Base-by-base conservation (phyloP, 306 rosid genomes). In the Biancaea sappan region DNA sequence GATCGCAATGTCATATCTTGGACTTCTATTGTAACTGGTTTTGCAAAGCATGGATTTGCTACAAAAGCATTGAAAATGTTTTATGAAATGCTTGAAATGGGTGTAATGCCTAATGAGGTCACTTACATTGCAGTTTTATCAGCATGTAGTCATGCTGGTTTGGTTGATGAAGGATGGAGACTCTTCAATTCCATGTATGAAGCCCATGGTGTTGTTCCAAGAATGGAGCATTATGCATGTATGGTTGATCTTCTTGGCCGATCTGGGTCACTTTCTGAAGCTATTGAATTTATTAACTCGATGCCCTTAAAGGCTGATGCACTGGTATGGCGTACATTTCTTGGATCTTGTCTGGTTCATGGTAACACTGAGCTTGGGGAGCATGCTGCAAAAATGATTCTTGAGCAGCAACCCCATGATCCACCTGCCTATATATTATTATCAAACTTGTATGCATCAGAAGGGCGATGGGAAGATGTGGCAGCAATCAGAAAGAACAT, bases 171-270 rank as follows among this genome's bases (percentile, higher is more conserved):
- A 76, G 91, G 89, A 53, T 83, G 88, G 91, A 81, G 80, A 73
- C 87, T 79, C 83, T 86, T 89, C 74, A 69, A 21, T 37, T 83
- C 88, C 65, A 84, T 89, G 94, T 64, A 64, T 32, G 11, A 46
- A 26, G 48, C 74, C 75, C 83, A 85, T 43, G 87, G 87, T 19
- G 53, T 89, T 60, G 77, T 75, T 29, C 89, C 91, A 7, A 81
- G 84, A 72, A 84, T 86, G 91, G 94, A 86, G 66, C 91, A 89
- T 74, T 89, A 83, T 65, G 88, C 94, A 11, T 89, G 91, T 22
- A 83, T 86, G 88, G 91, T 86, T 15, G 94, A 89, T 74, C 43
- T 85, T 82, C 86, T 89, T 21, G 85, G 91, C 14, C 85, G 91
- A 60, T 86, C 87, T 16, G 94, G 94, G 31, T 83, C 83, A 57